phyloP scores from a whole-genome alignment of 2,329 filamentous ascomycete species.

The Fusarium protoensiforme region DNA sequence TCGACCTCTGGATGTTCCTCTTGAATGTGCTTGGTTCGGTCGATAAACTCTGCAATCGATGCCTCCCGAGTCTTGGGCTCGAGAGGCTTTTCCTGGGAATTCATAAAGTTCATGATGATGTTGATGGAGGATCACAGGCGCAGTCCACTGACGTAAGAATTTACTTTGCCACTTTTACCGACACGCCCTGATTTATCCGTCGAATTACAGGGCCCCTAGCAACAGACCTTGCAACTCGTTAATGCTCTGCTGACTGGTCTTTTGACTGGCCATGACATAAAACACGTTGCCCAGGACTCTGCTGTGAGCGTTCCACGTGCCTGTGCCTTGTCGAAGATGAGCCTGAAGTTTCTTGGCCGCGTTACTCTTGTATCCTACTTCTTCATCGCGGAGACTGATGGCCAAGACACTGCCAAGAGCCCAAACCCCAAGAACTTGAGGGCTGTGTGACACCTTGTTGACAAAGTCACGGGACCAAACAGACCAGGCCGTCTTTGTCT shows the following conservation, averaged over 20 bases:
- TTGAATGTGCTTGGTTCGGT: constrained; percentile 19
- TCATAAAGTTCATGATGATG: neutral
- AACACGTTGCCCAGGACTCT: constrained; percentile 68
- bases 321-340: constrained; percentile 44
- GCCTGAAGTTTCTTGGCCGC: constrained; percentile 57
- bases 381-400: constrained; percentile 62
- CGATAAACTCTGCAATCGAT: constrained; percentile 30
- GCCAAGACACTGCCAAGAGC: constrained; percentile 81
- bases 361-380: constrained; percentile 59
- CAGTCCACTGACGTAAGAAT: constrained; percentile 3
- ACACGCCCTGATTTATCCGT: neutral
- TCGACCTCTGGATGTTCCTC: constrained; percentile 28
- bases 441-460: constrained; percentile 64
- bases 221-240: constrained; percentile 32
- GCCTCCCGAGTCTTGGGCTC: constrained; percentile 24
- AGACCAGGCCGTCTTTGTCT: constrained; percentile 65
- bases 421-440: constrained; percentile 72
- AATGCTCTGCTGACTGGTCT: constrained; percentile 46
- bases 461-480: constrained; percentile 75
- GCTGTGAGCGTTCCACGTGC: constrained; percentile 62
- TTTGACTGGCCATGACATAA: constrained; percentile 68
- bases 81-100: neutral
- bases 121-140: neutral
- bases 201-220: constrained; percentile 9
- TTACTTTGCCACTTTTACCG: constrained; percentile 14